Evolutionary conservation across 148 eudicot genomes (phyloP).

Genomic region (Silene latifolia): DNA sequence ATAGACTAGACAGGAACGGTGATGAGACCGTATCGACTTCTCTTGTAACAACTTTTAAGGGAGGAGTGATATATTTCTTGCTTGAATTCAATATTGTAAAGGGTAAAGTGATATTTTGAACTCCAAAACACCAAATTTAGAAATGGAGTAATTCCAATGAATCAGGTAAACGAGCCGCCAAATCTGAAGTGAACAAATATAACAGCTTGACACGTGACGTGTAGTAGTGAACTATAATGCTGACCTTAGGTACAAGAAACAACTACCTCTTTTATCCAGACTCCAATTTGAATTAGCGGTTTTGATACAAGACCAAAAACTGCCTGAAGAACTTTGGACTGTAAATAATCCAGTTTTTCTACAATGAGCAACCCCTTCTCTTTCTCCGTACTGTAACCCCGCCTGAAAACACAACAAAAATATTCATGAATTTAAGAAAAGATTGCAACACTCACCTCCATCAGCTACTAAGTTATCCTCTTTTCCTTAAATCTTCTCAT

Average conservation of each 20-base stretch:
- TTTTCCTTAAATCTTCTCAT: neutral
- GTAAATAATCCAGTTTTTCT: slow-evolving; percentile 91
- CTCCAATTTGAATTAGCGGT: slow-evolving; percentile 56
- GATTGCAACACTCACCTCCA: neutral
- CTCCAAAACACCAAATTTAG: too few species aligned
- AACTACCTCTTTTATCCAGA: slow-evolving; percentile 67
- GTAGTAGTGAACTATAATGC: neutral
- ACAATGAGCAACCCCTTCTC: slow-evolving; percentile 80
- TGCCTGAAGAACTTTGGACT: slow-evolving; percentile 68
- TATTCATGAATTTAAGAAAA: slow-evolving; percentile 19
- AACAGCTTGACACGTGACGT: neutral
- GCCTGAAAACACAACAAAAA: slow-evolving; percentile 42
- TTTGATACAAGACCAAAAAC: slow-evolving; percentile 53
- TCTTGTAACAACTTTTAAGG: neutral
- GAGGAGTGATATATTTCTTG: neutral
- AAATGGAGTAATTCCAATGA: neutral
- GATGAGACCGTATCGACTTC: neutral
- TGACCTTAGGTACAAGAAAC: slow-evolving; percentile 9
- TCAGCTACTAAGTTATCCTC: neutral
- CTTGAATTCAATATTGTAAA: neutral
- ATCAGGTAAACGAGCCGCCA: neutral
- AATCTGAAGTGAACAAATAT: neutral
- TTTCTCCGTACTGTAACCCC: slow-evolving; percentile 83
- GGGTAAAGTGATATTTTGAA: too few species aligned
- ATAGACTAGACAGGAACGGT: neutral